Evolutionary conservation across 2,329 filamentous ascomycete species (phyloP).

Genomic region (Xylaria sp.): DNA sequence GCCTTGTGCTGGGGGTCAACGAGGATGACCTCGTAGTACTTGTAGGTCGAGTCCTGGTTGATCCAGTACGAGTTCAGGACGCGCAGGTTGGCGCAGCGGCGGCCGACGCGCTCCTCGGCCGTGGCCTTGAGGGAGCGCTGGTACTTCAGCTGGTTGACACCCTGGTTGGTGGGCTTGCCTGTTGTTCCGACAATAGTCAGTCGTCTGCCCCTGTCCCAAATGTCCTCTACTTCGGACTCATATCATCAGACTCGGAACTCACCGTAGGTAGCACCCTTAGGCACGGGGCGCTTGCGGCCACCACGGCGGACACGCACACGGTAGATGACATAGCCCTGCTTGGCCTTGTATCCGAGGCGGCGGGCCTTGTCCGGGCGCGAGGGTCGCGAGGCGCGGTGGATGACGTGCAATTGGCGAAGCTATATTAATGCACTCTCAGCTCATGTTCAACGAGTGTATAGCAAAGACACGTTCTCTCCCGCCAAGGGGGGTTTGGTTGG

Average conservation of each 20-base stretch:
- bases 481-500: not conserved
- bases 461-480: constrained; percentile 61
- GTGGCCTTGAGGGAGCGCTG: constrained; percentile 97
- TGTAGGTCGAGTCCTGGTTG: constrained; percentile 99
- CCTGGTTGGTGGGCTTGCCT: constrained; percentile 99
- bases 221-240: constrained; percentile 3
- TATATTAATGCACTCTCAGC: constrained; percentile 99
- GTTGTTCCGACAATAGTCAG: constrained; percentile 32
- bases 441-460: constrained; percentile 99
- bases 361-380: constrained; percentile 99
- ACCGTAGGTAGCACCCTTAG: constrained; percentile 99
- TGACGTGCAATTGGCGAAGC: constrained; percentile 99
- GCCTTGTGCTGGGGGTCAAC: constrained; percentile 99
- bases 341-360: constrained; percentile 99
- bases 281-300: constrained; percentile 95
- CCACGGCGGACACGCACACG: constrained; percentile 96
- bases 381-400: constrained; percentile 97
- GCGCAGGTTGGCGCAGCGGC: constrained; percentile 97
- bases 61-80: constrained; percentile 99
- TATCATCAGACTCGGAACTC: constrained; percentile 53
- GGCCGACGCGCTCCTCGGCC: constrained; percentile 99
- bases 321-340: constrained; percentile 99
- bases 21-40: constrained; percentile 99
- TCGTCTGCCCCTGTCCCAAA: not conserved
- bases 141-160: constrained; percentile 99